These are phyloP conservation scores for Trametes polyzona DNA, from an alignment of 1,284 basidiomycete genomes.

Conservation along the genomic window DNA sequence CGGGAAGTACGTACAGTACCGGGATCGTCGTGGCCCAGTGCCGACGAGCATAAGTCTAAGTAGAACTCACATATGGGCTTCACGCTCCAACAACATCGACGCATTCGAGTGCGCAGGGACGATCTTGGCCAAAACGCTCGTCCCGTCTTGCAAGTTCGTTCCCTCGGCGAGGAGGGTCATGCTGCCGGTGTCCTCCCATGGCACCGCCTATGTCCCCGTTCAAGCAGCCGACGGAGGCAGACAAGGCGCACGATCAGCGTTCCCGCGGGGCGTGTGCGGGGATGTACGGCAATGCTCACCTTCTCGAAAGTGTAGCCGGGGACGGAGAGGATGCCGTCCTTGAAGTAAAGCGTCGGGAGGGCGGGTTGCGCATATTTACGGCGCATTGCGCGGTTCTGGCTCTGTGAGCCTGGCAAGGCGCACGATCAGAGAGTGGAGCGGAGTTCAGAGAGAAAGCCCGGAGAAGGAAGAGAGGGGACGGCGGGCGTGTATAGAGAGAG, in stretches of 20 bases:
- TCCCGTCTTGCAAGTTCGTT: constrained; percentile 68
- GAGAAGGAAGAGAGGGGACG: not conserved
- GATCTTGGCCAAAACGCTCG: constrained; percentile 70
- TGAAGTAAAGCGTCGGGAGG: constrained; percentile 43
- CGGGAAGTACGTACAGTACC: too few species aligned
- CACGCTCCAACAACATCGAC: constrained; percentile 70
- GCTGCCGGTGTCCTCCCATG: constrained; percentile 73
- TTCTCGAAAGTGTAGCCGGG: constrained; percentile 73
- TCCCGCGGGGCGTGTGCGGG: constrained; percentile 4
- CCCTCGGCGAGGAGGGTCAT: constrained; percentile 70
- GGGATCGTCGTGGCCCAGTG: too few species aligned
- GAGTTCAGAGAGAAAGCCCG: not conserved
- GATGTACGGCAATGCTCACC: constrained; percentile 39
- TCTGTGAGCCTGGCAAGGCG: constrained; percentile 5
- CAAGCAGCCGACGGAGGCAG: not conserved
- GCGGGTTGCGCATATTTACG: constrained; percentile 42
- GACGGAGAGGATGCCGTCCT: constrained; percentile 60
- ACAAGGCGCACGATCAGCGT: not conserved
- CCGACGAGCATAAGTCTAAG: too few species aligned
- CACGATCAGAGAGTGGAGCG: not conserved
- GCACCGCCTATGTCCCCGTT: constrained; percentile 56
- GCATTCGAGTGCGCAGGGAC: constrained; percentile 70
- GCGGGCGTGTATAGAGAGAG: not conserved
- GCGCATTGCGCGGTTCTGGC: constrained; percentile 33
- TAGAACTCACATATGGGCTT: constrained; percentile 72